A percentile compares a stretch with the other conserved stretches of the same genome.
Conservation (phyloP, 140 eudicot genomes). For the Stevia rebaudiana region DNA sequence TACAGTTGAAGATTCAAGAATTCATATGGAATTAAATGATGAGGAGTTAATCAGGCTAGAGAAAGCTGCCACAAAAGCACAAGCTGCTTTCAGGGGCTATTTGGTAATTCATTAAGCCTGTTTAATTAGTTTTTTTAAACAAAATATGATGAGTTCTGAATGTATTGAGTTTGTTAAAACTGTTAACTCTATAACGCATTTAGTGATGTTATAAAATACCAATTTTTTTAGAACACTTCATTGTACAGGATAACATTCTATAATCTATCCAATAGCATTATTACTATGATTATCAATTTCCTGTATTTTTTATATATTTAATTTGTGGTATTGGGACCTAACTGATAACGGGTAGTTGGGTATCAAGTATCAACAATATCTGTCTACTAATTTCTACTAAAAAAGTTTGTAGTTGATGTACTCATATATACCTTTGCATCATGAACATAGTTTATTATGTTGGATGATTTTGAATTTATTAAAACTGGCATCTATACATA, state of each 20-base stretch:
- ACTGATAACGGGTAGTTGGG: not conserved
- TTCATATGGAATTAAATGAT: constrained; percentile 15
- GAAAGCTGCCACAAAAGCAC: constrained; percentile 84
- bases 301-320: not conserved
- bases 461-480: not conserved
- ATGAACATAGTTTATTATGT: not conserved
- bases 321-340: not conserved
- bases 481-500: not conserved
- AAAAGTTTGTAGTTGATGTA: not conserved
- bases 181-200: not conserved
- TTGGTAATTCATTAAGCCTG: constrained; percentile 51
- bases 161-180: constrained; percentile 6
- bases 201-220: not conserved
- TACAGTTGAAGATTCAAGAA: constrained; percentile 26
- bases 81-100: constrained; percentile 95
- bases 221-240: not conserved
- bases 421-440: not conserved
- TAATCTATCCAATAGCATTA: too few species aligned
- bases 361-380: not conserved
- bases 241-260: not conserved
- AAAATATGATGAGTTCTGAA: not conserved
- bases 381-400: too few species aligned
- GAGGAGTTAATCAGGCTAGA: constrained; percentile 52
- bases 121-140: not conserved
- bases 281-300: not conserved